phyloP scores from a whole-genome alignment of 106 monocot genomes.

The Narthecium ossifragum region DNA sequence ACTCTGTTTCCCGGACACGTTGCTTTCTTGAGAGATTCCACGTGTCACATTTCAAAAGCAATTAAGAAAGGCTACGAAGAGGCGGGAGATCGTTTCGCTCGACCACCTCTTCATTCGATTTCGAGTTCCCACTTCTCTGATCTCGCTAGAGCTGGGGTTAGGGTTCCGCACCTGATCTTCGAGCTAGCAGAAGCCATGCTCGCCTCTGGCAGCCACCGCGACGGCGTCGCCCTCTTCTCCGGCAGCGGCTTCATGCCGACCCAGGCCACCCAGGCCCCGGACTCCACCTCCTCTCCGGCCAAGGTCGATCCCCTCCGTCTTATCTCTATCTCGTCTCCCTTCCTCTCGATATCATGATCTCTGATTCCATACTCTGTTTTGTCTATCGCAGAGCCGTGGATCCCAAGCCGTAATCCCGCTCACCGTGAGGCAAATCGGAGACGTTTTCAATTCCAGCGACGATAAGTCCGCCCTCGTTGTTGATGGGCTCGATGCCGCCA shows the following conservation, averaged over 20 bases:
- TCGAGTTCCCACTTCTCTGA: background rate
- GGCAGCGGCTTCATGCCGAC: constrained; percentile 29
- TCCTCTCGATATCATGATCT: background rate
- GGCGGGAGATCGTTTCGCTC: background rate
- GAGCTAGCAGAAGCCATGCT: background rate
- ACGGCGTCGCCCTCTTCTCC: constrained; percentile 15
- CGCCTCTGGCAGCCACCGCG: background rate
- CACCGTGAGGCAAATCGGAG: constrained; percentile 70
- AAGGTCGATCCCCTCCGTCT: constrained; percentile 12
- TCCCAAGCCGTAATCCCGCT: constrained; percentile 43
- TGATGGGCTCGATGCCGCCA: constrained; percentile 36
- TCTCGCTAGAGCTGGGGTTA: background rate
- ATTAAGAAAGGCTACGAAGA: too few species aligned
- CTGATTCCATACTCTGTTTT: too few species aligned
- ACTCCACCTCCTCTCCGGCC: constrained; percentile 23
- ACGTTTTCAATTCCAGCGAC: constrained; percentile 28
- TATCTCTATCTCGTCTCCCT: background rate
- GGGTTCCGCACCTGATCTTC: constrained; percentile 9
- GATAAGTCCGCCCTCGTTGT: constrained; percentile 33
- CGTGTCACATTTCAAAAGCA: too few species aligned
- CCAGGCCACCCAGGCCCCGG: constrained; percentile 11
- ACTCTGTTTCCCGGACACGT: too few species aligned
- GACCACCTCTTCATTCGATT: background rate
- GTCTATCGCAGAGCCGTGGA: constrained; percentile 10
- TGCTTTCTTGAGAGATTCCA: too few species aligned